Evolutionary conservation across 2,329 filamentous ascomycete genomes (phyloP), one percentile per base, ranked within the genome.

Genomic region (Fusarium nodosum): DNA sequence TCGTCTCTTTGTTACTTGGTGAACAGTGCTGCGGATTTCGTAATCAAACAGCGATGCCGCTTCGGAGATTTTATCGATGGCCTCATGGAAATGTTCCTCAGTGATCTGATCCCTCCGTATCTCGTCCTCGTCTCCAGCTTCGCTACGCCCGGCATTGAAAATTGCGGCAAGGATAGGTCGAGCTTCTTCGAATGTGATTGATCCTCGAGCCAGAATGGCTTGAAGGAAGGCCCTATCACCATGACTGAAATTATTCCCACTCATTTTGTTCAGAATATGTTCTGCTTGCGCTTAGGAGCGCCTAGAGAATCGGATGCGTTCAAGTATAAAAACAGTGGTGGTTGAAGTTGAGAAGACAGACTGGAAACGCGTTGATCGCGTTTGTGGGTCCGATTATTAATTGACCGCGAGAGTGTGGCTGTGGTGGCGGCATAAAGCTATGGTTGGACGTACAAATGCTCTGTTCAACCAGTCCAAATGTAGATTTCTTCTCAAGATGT

Each of bases 201-300:
- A 88, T 24, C 92, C 91, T 51, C 90, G 89, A 5, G 92, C 89
- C 79, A 97, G 85, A 71, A 99, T 90, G 50, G 93, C 92, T 80
- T 99, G 96, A 1, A 98, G 84, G 76, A 99, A 97, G 11, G 95
- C 94, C 60, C 93, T 91, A 78, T 97, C 92, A 66, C 85, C 86
- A 77, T 97, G 84, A 58, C 78, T 77, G 74, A 86, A 88, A 24
- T 79, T 77, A 1, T 69, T 67, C 5, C 75, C 75, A 13, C 80
- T 50, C 20, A 78, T 74, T 28, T 36, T 34, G 20, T 16, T 3
- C 24, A 20, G 8, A 20, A 36, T 76, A 75, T 36, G 79, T 69
- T 68, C 73, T 77, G 8, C 38, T 55, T 18, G 38, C 36, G 33
- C 41, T 47, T 22, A 13, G 30, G 31, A 20, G 44, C 22, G 53